These are phyloP conservation scores for Neurospora crassa DNA, from an alignment of 2,329 filamentous ascomycete genomes.

Conservation along the genomic window DNA sequence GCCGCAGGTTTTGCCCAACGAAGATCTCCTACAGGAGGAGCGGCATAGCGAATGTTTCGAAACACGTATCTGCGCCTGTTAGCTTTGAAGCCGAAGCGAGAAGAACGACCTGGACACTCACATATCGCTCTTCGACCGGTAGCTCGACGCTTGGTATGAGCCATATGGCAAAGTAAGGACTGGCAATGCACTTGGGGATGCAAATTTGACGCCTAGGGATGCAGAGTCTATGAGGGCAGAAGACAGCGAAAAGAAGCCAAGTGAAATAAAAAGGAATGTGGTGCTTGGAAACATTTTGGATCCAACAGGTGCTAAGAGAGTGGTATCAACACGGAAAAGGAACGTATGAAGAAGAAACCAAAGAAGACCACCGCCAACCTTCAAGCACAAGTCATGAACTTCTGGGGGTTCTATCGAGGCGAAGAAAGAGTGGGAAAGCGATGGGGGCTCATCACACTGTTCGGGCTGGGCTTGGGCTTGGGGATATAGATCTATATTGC, in stretches of 20 bases:
- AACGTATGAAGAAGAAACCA: not conserved
- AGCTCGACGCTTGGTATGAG: conserved; percentile 16
- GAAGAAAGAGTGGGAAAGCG: not conserved
- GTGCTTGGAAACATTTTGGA: not conserved
- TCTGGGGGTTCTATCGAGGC: not conserved
- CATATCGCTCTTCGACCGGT: conserved; percentile 16
- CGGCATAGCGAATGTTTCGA: conserved; percentile 14
- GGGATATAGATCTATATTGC: not conserved
- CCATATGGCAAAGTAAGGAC: conserved; percentile 19
- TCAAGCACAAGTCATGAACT: not conserved
- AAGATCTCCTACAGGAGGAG: conserved; percentile 12
- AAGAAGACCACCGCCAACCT: not conserved
- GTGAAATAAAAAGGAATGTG: conserved; percentile 1
- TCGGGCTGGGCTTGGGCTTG: not conserved
- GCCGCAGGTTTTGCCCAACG: conserved; percentile 15
- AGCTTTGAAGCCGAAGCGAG: not conserved
- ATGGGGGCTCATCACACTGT: not conserved
- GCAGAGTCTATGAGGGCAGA: conserved; percentile 3
- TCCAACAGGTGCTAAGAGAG: not conserved
- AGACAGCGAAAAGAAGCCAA: not conserved
- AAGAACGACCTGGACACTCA: conserved; percentile 4
- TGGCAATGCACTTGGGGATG: conserved; percentile 13
- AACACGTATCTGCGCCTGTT: conserved; percentile 11
- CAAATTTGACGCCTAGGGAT: conserved; percentile 11
- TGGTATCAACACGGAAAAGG: not conserved